Evolutionary conservation across 2,329 filamentous ascomycete species (phyloP).

Genomic region (Botrytis deweyae): DNA sequence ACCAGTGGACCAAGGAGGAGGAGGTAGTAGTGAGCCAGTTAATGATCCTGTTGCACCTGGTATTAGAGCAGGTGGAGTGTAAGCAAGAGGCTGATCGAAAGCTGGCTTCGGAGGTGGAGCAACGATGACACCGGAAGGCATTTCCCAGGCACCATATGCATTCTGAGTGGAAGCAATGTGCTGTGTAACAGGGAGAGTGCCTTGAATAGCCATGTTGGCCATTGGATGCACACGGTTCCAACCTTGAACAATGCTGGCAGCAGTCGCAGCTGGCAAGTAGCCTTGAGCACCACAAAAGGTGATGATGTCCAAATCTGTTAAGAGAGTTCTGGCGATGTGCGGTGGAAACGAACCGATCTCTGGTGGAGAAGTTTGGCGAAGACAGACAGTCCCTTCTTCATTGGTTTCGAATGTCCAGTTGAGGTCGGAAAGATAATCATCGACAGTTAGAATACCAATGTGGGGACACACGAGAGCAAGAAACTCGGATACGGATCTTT

Average conservation of each 20-base stretch:
- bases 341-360: slow-evolving; percentile 25
- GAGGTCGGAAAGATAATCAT: slow-evolving; percentile 29
- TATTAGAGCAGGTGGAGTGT: background rate
- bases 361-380: slow-evolving; percentile 26
- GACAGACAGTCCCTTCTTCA: slow-evolving; percentile 21
- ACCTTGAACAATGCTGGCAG: slow-evolving; percentile 5
- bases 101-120: background rate
- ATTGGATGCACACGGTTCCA: slow-evolving; percentile 4
- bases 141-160: slow-evolving; percentile 15
- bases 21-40: background rate
- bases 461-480: slow-evolving; percentile 25
- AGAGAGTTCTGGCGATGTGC: slow-evolving; percentile 26
- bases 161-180: slow-evolving; percentile 14
- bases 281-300: slow-evolving; percentile 25
- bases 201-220: background rate
- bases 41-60: background rate
- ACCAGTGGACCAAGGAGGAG: slow-evolving; percentile 8
- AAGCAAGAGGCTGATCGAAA: background rate
- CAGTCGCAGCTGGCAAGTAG: slow-evolving; percentile 9
- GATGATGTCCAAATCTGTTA: slow-evolving; percentile 32
- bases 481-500: no score
- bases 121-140: background rate
- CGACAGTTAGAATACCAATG: slow-evolving; percentile 30
- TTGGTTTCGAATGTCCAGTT: slow-evolving; percentile 27
- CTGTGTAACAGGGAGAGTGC: slow-evolving; percentile 6